Conservation (phyloP, 352 stramenopile genomes). For the Phytophthora idaei region DNA sequence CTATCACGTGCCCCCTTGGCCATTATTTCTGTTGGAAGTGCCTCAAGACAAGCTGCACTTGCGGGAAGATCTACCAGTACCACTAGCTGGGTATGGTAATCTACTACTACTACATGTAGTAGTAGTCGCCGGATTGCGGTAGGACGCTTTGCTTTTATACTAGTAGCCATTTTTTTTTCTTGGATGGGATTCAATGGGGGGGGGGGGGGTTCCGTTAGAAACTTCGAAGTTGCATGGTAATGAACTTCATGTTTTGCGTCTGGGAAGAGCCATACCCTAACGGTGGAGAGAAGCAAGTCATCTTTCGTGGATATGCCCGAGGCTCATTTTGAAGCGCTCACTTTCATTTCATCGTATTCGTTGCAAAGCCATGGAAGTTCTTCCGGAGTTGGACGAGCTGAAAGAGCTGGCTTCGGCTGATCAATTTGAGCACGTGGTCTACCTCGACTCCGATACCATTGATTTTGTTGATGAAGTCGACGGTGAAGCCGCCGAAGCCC, state of each 20-base stretch:
- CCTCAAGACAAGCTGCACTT: constrained; percentile 27
- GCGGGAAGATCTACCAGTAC: constrained; percentile 9
- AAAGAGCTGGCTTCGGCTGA: constrained; percentile 18
- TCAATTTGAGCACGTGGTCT: constrained; percentile 22
- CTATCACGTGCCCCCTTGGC: constrained; percentile 42
- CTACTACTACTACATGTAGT: background rate
- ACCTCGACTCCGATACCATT: constrained; percentile 16
- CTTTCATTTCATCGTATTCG: background rate
- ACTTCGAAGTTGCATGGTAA: background rate
- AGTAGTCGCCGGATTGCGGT: too few relatives aligned
- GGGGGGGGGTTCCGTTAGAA: background rate
- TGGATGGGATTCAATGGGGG: background rate
- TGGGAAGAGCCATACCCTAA: constrained; percentile 6
- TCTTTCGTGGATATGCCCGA: constrained; percentile 2
- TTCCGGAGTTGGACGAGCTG: constrained; percentile 20
- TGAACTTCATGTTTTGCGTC: background rate
- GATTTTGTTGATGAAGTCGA: constrained; percentile 30
- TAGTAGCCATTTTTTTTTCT: background rate
- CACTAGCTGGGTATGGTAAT: background rate
- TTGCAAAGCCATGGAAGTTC: constrained; percentile 23
- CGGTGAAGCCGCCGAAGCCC: constrained; percentile 16
- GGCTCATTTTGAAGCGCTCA: background rate
- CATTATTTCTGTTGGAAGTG: constrained; percentile 56
- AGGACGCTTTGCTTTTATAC: background rate
- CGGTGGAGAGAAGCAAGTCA: background rate